Percentiles rank a stretch among this genome's conserved stretches.
Evolutionary conservation across 2,329 filamentous ascomycete species (phyloP).

Genomic region (Neonectria magnoliae): DNA sequence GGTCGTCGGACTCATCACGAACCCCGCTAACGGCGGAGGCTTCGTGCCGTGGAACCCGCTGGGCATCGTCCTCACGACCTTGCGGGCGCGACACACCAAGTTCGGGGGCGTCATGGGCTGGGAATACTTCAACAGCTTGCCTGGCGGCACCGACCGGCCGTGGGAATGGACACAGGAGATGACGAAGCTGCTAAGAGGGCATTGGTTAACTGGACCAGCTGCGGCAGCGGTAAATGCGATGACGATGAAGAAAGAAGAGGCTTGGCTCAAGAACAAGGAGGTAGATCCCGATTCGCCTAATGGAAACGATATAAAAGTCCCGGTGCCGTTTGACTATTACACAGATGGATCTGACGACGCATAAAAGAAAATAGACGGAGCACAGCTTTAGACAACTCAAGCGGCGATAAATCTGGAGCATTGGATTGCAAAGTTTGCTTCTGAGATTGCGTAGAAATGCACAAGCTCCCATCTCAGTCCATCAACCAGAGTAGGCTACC

Average conservation of each 20-base stretch:
- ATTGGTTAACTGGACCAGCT: conserved; percentile 23
- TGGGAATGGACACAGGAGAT: conserved; percentile 84
- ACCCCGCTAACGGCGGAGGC: conserved; percentile 74
- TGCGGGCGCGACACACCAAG: conserved; percentile 63
- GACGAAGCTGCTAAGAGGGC: conserved; percentile 56
- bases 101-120: conserved; percentile 95
- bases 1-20: conserved; percentile 84
- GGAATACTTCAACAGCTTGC: conserved; percentile 90
- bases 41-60: conserved; percentile 61
- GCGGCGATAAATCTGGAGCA: background rate
- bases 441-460: background rate
- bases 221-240: background rate
- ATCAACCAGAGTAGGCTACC: no score
- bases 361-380: conserved; percentile 5
- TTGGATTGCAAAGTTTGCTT: background rate
- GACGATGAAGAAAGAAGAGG: background rate
- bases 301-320: conserved; percentile 43
- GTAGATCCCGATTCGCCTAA: conserved; percentile 41
- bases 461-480: background rate
- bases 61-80: conserved; percentile 52
- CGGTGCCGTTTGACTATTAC: conserved; percentile 48
- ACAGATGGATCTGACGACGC: conserved; percentile 43
- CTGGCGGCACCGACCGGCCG: conserved; percentile 69
- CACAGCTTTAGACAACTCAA: background rate
- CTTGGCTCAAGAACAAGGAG: conserved; percentile 6